Evolutionary conservation across 805 yeast genomes (phyloP).

Genomic region (Yamadazyma nakazawae): DNA sequence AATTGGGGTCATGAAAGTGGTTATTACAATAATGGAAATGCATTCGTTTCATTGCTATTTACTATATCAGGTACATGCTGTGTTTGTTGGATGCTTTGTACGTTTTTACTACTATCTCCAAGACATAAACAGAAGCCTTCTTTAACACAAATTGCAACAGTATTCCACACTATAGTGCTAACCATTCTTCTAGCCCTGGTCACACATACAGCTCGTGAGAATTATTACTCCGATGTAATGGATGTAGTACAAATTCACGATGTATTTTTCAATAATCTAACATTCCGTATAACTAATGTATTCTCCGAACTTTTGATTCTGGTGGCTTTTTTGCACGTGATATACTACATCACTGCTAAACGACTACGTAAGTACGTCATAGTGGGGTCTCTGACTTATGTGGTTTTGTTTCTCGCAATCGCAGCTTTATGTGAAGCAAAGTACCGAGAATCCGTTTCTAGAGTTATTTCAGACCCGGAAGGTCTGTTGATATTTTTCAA

Average conservation of each 20-base stretch:
- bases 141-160: slow-evolving; percentile 54
- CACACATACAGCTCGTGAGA: slow-evolving; percentile 44
- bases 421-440: slow-evolving; percentile 9
- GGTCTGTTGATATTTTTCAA: slow-evolving; percentile 2
- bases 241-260: slow-evolving; percentile 44
- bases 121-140: slow-evolving; percentile 52
- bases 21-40: slow-evolving; percentile 32
- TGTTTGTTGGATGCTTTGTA: slow-evolving; percentile 67
- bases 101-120: slow-evolving; percentile 52
- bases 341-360: slow-evolving; percentile 24
- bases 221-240: slow-evolving; percentile 52
- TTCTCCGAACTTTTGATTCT: slow-evolving; percentile 45
- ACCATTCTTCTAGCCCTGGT: slow-evolving; percentile 49
- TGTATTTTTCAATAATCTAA: slow-evolving; percentile 33
- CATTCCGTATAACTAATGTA: slow-evolving; percentile 37
- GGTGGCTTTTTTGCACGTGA: slow-evolving; percentile 55
- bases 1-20: slow-evolving; percentile 13
- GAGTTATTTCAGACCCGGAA: not conserved
- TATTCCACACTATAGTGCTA: slow-evolving; percentile 51
- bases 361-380: slow-evolving; percentile 2
- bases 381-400: slow-evolving; percentile 3
- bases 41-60: slow-evolving; percentile 46
- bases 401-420: slow-evolving; percentile 1
- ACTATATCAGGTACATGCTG: slow-evolving; percentile 54
- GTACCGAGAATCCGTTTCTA: not conserved